Percentiles rank a stretch among this genome's conserved stretches.
Conservation (phyloP, 257 asterid species). For the Scutellaria galericulata region DNA sequence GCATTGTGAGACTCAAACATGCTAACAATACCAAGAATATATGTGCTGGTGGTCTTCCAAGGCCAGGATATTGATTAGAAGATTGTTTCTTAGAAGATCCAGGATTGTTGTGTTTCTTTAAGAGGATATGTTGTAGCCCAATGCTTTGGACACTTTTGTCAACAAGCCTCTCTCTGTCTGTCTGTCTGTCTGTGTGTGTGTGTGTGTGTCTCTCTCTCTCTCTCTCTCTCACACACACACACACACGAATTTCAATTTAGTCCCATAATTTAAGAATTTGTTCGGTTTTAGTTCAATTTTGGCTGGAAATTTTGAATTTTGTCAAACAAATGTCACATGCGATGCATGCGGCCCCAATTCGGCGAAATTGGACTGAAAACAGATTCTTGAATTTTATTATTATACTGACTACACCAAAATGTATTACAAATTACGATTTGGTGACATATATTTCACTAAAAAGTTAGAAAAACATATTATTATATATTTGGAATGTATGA, state of each 20-base stretch:
- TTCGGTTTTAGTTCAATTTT: no score
- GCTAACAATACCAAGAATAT: not conserved
- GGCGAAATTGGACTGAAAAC: no score
- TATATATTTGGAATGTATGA: not conserved
- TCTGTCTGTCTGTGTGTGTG: no score
- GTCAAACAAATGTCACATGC: no score
- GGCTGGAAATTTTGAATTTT: no score
- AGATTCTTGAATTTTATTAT: no score
- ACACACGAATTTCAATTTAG: no score
- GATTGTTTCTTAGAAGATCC: not conserved
- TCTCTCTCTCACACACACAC: not conserved
- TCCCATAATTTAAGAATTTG: no score
- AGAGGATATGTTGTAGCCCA: constrained; percentile 3
- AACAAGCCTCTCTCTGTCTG: not conserved
- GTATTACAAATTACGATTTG: constrained; percentile 18
- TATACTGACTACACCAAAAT: constrained; percentile 1
- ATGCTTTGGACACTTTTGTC: not conserved
- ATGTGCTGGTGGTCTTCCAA: not conserved
- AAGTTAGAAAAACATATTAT: not conserved
- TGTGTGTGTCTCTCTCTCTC: not conserved
- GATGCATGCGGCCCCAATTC: no score
- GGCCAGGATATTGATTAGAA: constrained; percentile 12
- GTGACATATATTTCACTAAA: constrained; percentile 4
- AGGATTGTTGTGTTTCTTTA: not conserved
- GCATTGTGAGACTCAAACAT: not conserved